These are phyloP conservation scores for Picochlorum sp. DNA, from an alignment of 139 green algal species.

Conservation along the genomic window DNA sequence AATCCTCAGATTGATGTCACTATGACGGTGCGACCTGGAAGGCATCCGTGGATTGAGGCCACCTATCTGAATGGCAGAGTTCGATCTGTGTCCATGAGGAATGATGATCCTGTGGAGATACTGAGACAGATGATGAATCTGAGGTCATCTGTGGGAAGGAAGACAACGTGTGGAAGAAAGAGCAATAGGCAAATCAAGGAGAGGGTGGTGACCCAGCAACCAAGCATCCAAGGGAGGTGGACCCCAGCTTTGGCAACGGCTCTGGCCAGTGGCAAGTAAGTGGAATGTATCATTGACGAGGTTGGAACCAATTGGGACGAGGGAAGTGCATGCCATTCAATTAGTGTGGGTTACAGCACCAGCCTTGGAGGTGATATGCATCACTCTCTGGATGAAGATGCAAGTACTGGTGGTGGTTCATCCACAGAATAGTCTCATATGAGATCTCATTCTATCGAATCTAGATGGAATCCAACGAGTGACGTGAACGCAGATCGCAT, in stretches of 20 bases:
- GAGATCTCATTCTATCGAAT: too few relatives aligned
- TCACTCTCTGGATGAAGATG: too few relatives aligned
- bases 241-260: conserved; percentile 14
- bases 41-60: not conserved
- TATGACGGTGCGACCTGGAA: not conserved
- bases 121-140: conserved; percentile 28
- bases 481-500: too few relatives aligned
- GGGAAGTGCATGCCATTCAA: too few relatives aligned
- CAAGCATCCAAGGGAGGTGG: conserved; percentile 26
- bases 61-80: conserved; percentile 8
- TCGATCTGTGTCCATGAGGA: conserved; percentile 25
- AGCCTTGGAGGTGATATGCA: too few relatives aligned
- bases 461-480: too few relatives aligned
- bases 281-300: not conserved
- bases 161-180: conserved; percentile 19
- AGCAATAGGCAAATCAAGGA: conserved; percentile 21
- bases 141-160: conserved; percentile 11
- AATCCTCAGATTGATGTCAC: conserved; percentile 30
- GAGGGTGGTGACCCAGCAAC: conserved; percentile 7
- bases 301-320: not conserved
- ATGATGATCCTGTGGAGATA: conserved; percentile 26
- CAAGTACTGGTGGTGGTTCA: too few relatives aligned
- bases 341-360: too few relatives aligned
- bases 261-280: not conserved
- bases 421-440: too few relatives aligned